Evolutionary conservation across 2,329 filamentous ascomycete genomes (phyloP).

Genomic region (Fonsecaea pedrosoi): DNA sequence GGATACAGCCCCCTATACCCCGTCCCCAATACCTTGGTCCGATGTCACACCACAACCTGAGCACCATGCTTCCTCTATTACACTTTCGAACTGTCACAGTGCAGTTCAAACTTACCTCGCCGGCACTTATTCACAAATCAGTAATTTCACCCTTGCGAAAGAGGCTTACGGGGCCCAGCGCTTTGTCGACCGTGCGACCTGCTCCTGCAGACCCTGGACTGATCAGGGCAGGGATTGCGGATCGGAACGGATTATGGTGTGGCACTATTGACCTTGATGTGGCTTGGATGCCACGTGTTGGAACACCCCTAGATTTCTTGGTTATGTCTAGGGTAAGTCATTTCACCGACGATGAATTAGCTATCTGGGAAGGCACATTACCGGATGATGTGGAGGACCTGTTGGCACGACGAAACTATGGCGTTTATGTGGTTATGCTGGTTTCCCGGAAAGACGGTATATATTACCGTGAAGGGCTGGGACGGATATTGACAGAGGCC

Average conservation of each 20-base stretch:
- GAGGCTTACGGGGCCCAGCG: conserved; percentile 40
- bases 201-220: conserved; percentile 40
- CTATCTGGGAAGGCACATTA: conserved; percentile 36
- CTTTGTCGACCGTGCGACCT: conserved; percentile 39
- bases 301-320: conserved; percentile 36
- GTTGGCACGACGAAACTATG: conserved; percentile 33
- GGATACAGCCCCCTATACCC: conserved; percentile 35
- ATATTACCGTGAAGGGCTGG: conserved; percentile 39
- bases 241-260: conserved; percentile 38
- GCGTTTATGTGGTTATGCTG: conserved; percentile 40
- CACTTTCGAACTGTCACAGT: conserved; percentile 38
- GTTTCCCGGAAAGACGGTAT: conserved; percentile 36
- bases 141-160: conserved; percentile 40
- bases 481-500: conserved; percentile 36
- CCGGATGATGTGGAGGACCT: conserved; percentile 38
- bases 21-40: conserved; percentile 26
- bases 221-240: conserved; percentile 39
- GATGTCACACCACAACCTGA: conserved; percentile 29
- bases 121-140: conserved; percentile 37
- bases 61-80: conserved; percentile 32
- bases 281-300: conserved; percentile 31
- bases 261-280: conserved; percentile 40
- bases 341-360: conserved; percentile 40
- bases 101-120: conserved; percentile 35
- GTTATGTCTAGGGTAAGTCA: conserved; percentile 38